Evolutionary conservation across 1,284 basidiomycete genomes (phyloP).

Genomic region (Mycena sp.): DNA sequence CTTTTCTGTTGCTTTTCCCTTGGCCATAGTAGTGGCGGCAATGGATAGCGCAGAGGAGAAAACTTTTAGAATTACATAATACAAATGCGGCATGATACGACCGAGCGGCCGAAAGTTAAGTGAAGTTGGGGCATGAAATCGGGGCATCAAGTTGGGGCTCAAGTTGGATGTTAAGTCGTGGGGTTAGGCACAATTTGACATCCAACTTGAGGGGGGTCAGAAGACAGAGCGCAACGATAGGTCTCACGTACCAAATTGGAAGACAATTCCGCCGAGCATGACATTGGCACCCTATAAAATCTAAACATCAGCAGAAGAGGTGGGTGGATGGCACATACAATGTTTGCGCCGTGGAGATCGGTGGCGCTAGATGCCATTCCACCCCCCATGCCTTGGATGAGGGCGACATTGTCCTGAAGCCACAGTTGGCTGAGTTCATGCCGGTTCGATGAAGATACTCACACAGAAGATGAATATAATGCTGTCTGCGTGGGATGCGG

Average conservation of each 20-base stretch:
- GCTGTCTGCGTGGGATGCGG: slow-evolving; percentile 40
- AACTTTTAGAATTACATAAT: too few species aligned
- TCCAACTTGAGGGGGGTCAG: too few species aligned
- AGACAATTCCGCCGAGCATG: slow-evolving; percentile 49
- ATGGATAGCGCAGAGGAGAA: too few species aligned
- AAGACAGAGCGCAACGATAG: background rate
- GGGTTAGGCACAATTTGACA: too few species aligned
- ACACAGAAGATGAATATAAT: slow-evolving; percentile 47
- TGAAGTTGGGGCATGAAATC: too few species aligned
- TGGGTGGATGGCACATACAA: background rate
- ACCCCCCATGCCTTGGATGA: slow-evolving; percentile 58
- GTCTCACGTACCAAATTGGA: slow-evolving; percentile 27
- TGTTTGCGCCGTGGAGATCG: slow-evolving; percentile 21
- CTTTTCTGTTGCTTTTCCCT: too few species aligned
- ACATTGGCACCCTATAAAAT: slow-evolving; percentile 43
- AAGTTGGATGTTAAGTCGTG: too few species aligned
- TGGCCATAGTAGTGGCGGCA: too few species aligned
- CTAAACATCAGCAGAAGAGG: background rate
- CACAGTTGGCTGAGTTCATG: background rate
- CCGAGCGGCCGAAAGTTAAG: too few species aligned
- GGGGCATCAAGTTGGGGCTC: too few species aligned
- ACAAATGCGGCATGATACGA: too few species aligned
- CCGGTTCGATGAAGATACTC: background rate
- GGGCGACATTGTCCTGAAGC: slow-evolving; percentile 46
- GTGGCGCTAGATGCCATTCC: slow-evolving; percentile 43